Conservation (phyloP, 192 early-diverging fungal genomes). For the Lobosporangium transversale region DNA sequence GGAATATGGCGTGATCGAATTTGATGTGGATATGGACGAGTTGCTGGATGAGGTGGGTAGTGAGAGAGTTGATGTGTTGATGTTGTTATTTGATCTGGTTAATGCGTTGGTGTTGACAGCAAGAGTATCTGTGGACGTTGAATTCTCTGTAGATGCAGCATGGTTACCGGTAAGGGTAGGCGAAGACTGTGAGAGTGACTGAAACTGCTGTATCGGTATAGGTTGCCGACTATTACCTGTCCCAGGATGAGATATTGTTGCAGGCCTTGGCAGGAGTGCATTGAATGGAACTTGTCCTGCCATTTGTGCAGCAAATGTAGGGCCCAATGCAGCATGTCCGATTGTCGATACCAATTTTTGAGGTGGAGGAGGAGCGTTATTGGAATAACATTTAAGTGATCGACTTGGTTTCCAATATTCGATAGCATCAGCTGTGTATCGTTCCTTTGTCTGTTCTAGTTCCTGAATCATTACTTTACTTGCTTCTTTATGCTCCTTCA, state of each 20-base stretch:
- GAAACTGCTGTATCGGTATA: constrained; percentile 16
- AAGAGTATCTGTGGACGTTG: not conserved
- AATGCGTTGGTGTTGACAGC: constrained; percentile 2
- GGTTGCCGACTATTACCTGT: constrained; percentile 4
- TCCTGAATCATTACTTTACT: constrained; percentile 20
- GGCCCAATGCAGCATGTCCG: constrained; percentile 25
- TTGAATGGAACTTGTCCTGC: constrained; percentile 23
- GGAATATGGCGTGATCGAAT: not conserved
- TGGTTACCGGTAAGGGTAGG: not conserved
- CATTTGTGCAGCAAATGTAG: constrained; percentile 34
- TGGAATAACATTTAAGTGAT: constrained; percentile 44
- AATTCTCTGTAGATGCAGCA: constrained; percentile 5
- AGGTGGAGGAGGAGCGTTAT: not conserved
- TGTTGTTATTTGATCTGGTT: constrained; percentile 3
- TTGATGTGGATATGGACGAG: not conserved
- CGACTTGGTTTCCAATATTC: constrained; percentile 54
- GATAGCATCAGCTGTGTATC: constrained; percentile 35
- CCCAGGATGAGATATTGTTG: constrained; percentile 24
- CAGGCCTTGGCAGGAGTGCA: constrained; percentile 13
- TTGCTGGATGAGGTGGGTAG: constrained; percentile 9
- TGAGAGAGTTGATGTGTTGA: not conserved
- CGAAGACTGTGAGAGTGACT: constrained; percentile 14
- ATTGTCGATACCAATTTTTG: constrained; percentile 34
- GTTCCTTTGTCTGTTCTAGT: constrained; percentile 46
- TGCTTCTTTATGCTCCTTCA: constrained; percentile 45